Evolutionary conservation across 306 rosid species (phyloP).

Genomic region (Mucuna pruriens): DNA sequence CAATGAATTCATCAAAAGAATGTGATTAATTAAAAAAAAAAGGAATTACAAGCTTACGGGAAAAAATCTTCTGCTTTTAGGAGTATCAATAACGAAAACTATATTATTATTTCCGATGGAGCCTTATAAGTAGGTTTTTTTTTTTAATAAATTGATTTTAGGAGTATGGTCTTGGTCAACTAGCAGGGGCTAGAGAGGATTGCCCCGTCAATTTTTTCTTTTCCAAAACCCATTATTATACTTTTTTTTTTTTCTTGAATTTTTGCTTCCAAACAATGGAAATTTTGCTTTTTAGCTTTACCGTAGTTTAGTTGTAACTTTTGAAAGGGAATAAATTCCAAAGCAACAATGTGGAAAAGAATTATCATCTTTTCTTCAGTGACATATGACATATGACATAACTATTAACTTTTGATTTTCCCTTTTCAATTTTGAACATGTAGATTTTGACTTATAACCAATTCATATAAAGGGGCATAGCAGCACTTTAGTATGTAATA

Average conservation of each 20-base stretch:
- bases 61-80: not conserved
- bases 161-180: not conserved
- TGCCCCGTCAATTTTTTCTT: not conserved
- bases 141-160: no score
- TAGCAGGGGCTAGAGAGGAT: no score
- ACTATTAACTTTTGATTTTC: not conserved
- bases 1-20: not conserved
- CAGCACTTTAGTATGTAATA: constrained; percentile 9
- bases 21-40: not conserved
- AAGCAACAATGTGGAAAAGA: constrained; percentile 24
- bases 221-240: not conserved
- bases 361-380: constrained; percentile 1
- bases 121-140: no score
- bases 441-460: constrained; percentile 17
- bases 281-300: not conserved
- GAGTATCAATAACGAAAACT: not conserved
- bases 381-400: not conserved
- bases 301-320: constrained; percentile 25
- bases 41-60: not conserved
- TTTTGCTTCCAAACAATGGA: not conserved
- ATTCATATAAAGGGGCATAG: constrained; percentile 1
- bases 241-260: not conserved
- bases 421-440: constrained; percentile 2
- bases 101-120: no score
- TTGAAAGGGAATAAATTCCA: constrained; percentile 40